Evolutionary conservation across 2,329 filamentous ascomycete genomes (phyloP), one percentile per base, ranked within the genome.

Genomic region (Colletotrichum sp.): DNA sequence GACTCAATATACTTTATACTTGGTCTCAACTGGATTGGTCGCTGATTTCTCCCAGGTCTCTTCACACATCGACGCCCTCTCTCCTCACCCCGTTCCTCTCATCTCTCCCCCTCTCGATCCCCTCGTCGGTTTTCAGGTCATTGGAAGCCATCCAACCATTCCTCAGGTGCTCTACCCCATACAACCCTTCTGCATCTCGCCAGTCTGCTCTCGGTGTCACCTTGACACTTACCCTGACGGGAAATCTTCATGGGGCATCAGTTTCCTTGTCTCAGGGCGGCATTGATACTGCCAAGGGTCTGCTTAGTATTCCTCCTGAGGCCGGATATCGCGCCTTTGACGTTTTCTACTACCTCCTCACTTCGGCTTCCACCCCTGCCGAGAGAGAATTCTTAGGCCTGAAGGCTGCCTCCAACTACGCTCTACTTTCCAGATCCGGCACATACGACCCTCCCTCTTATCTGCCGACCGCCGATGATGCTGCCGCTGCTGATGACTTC

Each of bases 291-390:
- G 86, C 89, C 24, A 92, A 92, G 77, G 97, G 96, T 56, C 88
- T 99, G 13, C 88, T 98, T 18, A 92, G 94, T 72, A 92, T 99
- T 18, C 95, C 97, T 0, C 85, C 92, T 0, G 93, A 98, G 81
- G 82, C 92, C 8, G 97, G 97, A 15, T 95, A 95, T 84, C 93
- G 97, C 77, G 97, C 96, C 5, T 99, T 99, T 80, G 96, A 99
- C 82, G 97, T 98, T 66, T 98, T 99, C 82, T 98, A 99, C 86
- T 98, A 98, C 81, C 91, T 99, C 1, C 89, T 98, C 56, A 97
- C 96, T 1, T 96, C 94, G n/a, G 94, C 95, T 1, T 98, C 97
- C 0, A 97, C 95, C 2, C 92, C 94, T 6, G 93, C 95, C 3
- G 97, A 99, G 85, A 90, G 95, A 71, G 96, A 98, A 82, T 98